Evolutionary conservation across 2,329 filamentous ascomycete species (phyloP).

Genomic region (Botrytis aclada): DNA sequence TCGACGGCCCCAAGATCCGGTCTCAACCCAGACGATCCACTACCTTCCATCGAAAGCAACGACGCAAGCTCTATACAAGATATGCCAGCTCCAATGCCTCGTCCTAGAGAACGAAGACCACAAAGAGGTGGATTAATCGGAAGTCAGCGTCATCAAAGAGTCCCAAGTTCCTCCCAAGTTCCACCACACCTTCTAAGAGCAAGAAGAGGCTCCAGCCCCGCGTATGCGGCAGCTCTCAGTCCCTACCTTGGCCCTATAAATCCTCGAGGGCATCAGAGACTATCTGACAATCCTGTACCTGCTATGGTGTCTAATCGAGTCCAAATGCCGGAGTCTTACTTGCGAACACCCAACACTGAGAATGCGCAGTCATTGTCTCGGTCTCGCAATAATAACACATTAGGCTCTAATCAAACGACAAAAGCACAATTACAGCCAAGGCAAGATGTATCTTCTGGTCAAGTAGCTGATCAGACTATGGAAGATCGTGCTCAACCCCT

Average conservation of each 20-base stretch:
- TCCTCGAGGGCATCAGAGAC: not conserved
- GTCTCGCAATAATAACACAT: not conserved
- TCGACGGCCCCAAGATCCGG: not conserved
- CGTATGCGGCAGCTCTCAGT: not conserved
- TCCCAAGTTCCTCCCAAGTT: not conserved
- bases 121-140: not conserved
- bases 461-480: not conserved
- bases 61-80: not conserved
- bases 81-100: accelerated
- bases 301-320: no score
- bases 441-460: not conserved
- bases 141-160: not conserved
- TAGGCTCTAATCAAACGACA: no score
- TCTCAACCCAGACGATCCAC: not conserved
- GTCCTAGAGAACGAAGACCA: not conserved
- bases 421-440: no score
- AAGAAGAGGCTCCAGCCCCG: not conserved
- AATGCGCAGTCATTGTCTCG: not conserved
- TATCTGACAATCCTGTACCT: not conserved
- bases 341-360: not conserved
- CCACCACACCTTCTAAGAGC: not conserved
- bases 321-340: not conserved
- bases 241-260: not conserved
- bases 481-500: not conserved
- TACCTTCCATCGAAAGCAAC: not conserved